Percentiles rank a stretch among this genome's conserved stretches.
phyloP scores from a whole-genome alignment of 208 protist genomes.

The Trypanosoma cruzi region DNA sequence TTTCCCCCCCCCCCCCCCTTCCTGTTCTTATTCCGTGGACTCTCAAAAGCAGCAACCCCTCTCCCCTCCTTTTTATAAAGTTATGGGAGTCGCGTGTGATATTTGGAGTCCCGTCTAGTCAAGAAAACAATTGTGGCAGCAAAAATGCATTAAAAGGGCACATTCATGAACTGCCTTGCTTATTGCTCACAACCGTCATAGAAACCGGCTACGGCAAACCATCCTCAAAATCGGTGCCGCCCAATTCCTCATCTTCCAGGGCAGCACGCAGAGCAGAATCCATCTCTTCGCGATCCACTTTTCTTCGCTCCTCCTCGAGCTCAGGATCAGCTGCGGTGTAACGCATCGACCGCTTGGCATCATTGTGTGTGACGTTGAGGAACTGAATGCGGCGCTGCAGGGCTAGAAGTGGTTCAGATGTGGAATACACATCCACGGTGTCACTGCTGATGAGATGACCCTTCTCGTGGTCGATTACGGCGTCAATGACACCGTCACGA shows the following conservation, averaged over 20 bases:
- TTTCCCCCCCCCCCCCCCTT: neutral
- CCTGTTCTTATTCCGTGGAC: neutral
- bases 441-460: conserved; percentile 95
- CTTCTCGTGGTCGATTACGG: conserved; percentile 94
- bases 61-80: neutral
- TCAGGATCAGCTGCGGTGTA: conserved; percentile 86
- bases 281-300: conserved; percentile 46
- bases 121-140: too few relatives aligned
- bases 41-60: neutral
- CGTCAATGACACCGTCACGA: conserved; percentile 97
- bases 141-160: neutral
- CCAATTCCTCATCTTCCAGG: conserved; percentile 66
- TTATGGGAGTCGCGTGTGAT: too few relatives aligned
- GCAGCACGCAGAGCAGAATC: conserved; percentile 39
- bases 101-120: too few relatives aligned
- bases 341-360: conserved; percentile 93
- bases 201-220: conserved; percentile 48
- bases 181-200: neutral
- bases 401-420: conserved; percentile 94
- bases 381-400: conserved; percentile 96
- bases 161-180: neutral
- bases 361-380: conserved; percentile 96
- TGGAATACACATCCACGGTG: conserved; percentile 95
- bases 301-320: conserved; percentile 74
- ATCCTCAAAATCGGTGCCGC: conserved; percentile 86